phyloP scores from a whole-genome alignment of 2,329 filamentous ascomycete genomes.

The Stagonosporopsis chrysanthemi region DNA sequence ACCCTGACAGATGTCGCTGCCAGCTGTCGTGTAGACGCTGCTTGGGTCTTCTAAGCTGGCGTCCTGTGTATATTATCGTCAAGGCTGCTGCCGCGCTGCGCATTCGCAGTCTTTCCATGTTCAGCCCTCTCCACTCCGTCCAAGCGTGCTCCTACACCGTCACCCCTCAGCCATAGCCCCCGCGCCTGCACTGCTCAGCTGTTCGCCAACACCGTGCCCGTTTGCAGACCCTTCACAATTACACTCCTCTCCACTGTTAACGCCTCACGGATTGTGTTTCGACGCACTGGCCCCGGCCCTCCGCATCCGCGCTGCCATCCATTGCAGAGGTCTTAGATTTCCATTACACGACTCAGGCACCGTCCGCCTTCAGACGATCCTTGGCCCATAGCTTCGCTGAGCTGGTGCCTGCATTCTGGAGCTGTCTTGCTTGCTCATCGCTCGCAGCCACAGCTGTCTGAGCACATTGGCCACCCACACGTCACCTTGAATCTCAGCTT shows the following conservation, averaged over 20 bases:
- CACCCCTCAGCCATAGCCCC: constrained; percentile 10
- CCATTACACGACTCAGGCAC: constrained; percentile 34
- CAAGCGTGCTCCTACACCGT: constrained; percentile 18
- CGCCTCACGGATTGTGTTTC: constrained; percentile 46
- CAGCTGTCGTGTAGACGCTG: constrained; percentile 31
- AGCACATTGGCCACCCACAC: constrained; percentile 26
- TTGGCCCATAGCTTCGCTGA: constrained; percentile 30
- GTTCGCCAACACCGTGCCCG: constrained; percentile 19
- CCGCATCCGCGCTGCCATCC: constrained; percentile 41
- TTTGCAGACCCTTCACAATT: constrained; percentile 35
- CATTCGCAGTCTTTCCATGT: constrained; percentile 17
- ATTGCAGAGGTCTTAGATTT: constrained; percentile 43
- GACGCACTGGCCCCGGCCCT: constrained; percentile 45
- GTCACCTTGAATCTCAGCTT: constrained; percentile 43
- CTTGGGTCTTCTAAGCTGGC: constrained; percentile 29
- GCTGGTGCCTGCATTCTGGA: constrained; percentile 34
- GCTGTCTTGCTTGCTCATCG: constrained; percentile 31
- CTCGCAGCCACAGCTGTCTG: constrained; percentile 28
- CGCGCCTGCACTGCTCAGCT: constrained; percentile 21
- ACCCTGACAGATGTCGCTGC: constrained; percentile 32
- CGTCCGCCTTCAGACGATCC: constrained; percentile 29
- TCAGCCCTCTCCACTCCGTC: constrained; percentile 7
- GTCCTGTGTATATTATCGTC: constrained; percentile 36
- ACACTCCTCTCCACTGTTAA: constrained; percentile 25
- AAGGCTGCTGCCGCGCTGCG: constrained; percentile 35